Base-by-base conservation (phyloP, 2,329 filamentous ascomycete species). In the Orbilia ellipsospora region DNA sequence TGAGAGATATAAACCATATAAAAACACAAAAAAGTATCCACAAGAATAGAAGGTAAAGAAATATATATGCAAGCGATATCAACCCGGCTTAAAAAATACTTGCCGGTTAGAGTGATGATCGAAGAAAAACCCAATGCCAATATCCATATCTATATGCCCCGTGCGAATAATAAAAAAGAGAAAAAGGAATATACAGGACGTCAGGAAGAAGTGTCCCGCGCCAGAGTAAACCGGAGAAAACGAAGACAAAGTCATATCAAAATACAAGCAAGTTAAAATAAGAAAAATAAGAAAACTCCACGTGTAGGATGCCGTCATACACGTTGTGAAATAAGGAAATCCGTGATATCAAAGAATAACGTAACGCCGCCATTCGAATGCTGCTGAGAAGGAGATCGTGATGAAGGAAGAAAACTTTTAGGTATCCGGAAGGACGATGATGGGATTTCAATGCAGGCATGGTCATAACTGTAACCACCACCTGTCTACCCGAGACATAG, bases 391-490 rank as follows among this genome's bases (percentile, higher is more conserved):
- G 54, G 54, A 10, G 5, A 50, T 44, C 45, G 48, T 63, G 42
- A 63, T 15, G 59, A 64, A 65, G 50, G 60, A 65, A 52, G 59
- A 72, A 72, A 36, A 72, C 60, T 65, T 72, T 72, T 68, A 48
- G 44, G 12, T 50, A 18, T 15, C 28, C 20, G 23, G 28, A 52
- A 59, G 52, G 52, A 26, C 42, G 31, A 20, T 6, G 42, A 56
- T 12, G 15, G 18, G 36, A 52, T 28, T 68, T 69, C 60, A 63
- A 26, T 59, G 31, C 8, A 42, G 54, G 52, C 63, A 68, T 31
- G 56, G 64, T 75, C 72, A 75, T 75, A 75, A 68, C 42, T 75
- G 72, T 23, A 75, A 26, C 72, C 72, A 75, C 72, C 72, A 75
- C n/a, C 57, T 64, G 54, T 75, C 72, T 55, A 75, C 72, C 59